Conservation (phyloP, 2,329 filamentous ascomycete species). For the Aspergillus vadensis region DNA sequence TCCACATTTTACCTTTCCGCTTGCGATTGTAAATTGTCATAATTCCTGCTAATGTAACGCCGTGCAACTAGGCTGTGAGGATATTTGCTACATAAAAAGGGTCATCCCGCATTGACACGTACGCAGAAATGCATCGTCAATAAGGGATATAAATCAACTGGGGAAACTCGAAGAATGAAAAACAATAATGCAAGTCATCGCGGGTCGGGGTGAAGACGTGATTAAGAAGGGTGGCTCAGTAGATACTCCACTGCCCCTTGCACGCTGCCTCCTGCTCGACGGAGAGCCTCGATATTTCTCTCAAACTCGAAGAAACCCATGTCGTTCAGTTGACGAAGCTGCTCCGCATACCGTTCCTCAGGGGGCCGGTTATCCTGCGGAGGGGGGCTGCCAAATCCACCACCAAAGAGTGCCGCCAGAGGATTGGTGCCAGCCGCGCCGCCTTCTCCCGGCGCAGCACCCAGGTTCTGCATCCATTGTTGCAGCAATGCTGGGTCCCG, state of each 20-base stretch:
- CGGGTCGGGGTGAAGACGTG: background rate
- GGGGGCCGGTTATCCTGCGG: constrained; percentile 83
- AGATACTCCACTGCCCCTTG: constrained; percentile 67
- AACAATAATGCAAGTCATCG: too few relatives aligned
- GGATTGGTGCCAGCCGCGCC: constrained; percentile 46
- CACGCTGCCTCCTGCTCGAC: constrained; percentile 88
- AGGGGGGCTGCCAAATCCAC: constrained; percentile 48
- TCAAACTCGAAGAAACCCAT: constrained; percentile 99
- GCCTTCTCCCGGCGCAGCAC: constrained; percentile 39
- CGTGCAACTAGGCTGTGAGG: background rate
- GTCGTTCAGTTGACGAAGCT: constrained; percentile 90
- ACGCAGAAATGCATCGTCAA: constrained; percentile 2
- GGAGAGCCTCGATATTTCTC: constrained; percentile 81
- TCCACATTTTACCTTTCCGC: too few relatives aligned
- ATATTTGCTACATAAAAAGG: constrained; percentile 5
- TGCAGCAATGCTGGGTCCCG: constrained; percentile 62
- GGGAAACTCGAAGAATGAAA: too few relatives aligned
- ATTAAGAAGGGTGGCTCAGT: constrained; percentile 37
- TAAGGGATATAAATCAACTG: background rate
- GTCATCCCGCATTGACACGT: constrained; percentile 1
- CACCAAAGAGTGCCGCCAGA: constrained; percentile 54
- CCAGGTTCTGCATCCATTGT: constrained; percentile 57
- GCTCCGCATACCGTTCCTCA: constrained; percentile 88
- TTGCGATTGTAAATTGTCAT: background rate
- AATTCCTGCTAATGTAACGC: background rate